A percentile compares a stretch with the other conserved stretches of the same genome.
phyloP scores from a whole-genome alignment of 345 rosid genomes.

The Sonneratia caseolaris region DNA sequence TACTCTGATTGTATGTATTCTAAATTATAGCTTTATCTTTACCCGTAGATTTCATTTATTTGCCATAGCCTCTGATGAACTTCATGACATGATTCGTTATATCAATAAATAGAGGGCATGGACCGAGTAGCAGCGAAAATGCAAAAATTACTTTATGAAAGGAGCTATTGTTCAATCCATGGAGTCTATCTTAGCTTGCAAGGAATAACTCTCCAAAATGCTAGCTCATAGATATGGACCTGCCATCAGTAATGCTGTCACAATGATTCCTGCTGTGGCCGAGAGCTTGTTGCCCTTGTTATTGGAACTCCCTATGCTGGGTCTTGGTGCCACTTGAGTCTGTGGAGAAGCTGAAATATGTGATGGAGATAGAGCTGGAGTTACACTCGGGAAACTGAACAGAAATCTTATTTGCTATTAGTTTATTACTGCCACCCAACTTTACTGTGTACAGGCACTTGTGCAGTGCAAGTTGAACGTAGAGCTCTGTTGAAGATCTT shows the following conservation, averaged over 20 bases:
- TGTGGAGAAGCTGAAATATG: slow-evolving; percentile 11
- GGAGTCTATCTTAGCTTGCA: not conserved
- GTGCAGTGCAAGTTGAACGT: not conserved
- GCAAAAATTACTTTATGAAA: too few relatives aligned
- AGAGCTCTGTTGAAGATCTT: not conserved
- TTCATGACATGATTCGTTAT: too few relatives aligned
- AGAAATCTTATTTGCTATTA: not conserved
- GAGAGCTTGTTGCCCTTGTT: not conserved
- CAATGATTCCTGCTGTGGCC: not conserved
- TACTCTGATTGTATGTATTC: too few relatives aligned
- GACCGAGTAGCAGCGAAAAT: too few relatives aligned
- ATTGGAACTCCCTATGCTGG: not conserved
- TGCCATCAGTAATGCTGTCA: not conserved
- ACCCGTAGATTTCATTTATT: too few relatives aligned
- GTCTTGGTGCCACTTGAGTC: slow-evolving; percentile 6
- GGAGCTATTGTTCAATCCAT: too few relatives aligned
- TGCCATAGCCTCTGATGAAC: too few relatives aligned
- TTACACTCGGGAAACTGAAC: not conserved
- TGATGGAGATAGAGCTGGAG: not conserved
- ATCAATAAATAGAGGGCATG: too few relatives aligned
- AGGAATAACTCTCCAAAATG: not conserved
- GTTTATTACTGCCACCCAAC: not conserved
- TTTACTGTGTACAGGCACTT: too few relatives aligned
- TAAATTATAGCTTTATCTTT: too few relatives aligned
- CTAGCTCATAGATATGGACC: not conserved